Percentiles rank a stretch among this genome's conserved stretches.
Evolutionary conservation across 345 rosid species (phyloP).

Genomic region (Conringia planisiliqua): DNA sequence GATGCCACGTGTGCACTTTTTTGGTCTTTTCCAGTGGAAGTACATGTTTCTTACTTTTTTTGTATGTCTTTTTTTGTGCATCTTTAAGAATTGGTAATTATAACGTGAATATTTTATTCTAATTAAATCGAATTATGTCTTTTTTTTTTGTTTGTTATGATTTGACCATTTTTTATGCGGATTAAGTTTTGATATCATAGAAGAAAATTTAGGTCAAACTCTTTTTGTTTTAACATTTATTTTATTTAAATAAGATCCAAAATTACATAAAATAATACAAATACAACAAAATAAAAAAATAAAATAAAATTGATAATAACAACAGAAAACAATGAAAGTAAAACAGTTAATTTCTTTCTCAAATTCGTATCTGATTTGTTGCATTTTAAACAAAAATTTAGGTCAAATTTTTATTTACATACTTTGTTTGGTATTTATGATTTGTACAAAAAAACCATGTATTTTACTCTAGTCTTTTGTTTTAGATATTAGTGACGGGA

Average conservation of each 20-base stretch:
- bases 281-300: too few relatives aligned
- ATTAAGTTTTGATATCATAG: not conserved
- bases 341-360: too few relatives aligned
- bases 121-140: not conserved
- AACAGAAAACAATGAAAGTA: too few relatives aligned
- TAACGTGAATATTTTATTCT: not conserved
- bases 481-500: not conserved
- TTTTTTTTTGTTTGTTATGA: not conserved
- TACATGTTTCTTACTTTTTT: not conserved
- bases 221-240: too few relatives aligned
- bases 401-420: not conserved
- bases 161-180: not conserved
- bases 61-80: not conserved
- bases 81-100: not conserved
- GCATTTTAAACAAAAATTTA: too few relatives aligned
- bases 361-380: too few relatives aligned
- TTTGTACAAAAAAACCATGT: not conserved
- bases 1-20: not conserved
- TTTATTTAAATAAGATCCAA: too few relatives aligned
- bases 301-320: too few relatives aligned
- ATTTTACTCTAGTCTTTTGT: not conserved
- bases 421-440: not conserved
- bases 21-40: not conserved
- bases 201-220: not conserved
- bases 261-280: too few relatives aligned